Evolutionary conservation across 345 rosid genomes (phyloP), one percentile per base, ranked within the genome.

Genomic region (Garcia nutans): DNA sequence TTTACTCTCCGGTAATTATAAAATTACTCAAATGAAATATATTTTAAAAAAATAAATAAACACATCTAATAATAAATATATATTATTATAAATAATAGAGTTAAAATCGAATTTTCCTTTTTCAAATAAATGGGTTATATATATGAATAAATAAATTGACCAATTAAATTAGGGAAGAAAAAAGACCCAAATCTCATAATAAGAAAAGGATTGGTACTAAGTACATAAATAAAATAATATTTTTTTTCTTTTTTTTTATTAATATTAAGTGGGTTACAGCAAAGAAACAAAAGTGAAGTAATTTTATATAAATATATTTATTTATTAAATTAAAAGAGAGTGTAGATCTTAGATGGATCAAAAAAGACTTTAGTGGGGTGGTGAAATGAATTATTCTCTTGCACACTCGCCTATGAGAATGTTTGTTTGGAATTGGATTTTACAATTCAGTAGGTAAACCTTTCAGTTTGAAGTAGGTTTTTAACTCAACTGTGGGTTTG

Each of bases 371-470:
- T 67, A 82, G 88, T 85, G 88, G 87, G 88, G 87, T 81, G 71
- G 31, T 28, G 31, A 28, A 28, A 28, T 79, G 84, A 72, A 88
- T 88, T 81, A 89, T 89, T 83, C 89, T 82, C 74, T 47, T 9
- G 83, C 92, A 84, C 92, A 84, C 77, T 89, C 77, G 82, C 76
- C 92, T 73, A 89, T 86, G 85, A 85, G 92, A 89, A 89, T 89
- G 92, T 89, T 87, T 86, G 87, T 80, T 73, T 71, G 60, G 75
- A 70, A 65, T 74, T 65, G 74, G 69, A 58, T 33, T 2, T 2
- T 37, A 37, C 76, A 80, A 80, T 63, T 31, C 77, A 72, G 81
- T 72, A 16, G 81, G 81, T 78, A 66, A 70, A 56, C 72, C 70
- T 83, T 79, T 61, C 58, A 22, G 82, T 64, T 62, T 1, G 78